A percentile compares a stretch with the other conserved stretches of the same genome.
Conservation (phyloP, 2,329 filamentous ascomycete genomes). For the Periconia sp. region DNA sequence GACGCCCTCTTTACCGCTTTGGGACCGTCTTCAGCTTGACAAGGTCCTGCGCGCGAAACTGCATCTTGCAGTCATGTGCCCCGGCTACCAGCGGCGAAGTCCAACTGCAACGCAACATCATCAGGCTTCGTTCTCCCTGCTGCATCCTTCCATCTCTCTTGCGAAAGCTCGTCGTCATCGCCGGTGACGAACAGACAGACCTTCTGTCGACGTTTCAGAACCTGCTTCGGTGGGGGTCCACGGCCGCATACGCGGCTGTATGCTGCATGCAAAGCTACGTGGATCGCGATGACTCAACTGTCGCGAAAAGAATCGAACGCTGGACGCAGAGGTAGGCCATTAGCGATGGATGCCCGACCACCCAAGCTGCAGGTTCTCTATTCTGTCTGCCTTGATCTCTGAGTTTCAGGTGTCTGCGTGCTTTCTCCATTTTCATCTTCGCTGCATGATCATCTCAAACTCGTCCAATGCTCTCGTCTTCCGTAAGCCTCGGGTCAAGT, state of each 20-base stretch:
- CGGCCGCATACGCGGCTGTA: constrained; percentile 18
- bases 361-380: constrained; percentile 7
- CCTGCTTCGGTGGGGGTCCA: constrained; percentile 29
- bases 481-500: constrained; percentile 14
- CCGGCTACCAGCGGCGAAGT: constrained; percentile 17
- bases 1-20: constrained; percentile 16
- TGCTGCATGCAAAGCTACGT: constrained; percentile 41
- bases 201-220: constrained; percentile 36
- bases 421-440: constrained; percentile 12
- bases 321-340: constrained; percentile 9
- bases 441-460: constrained; percentile 25
- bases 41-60: constrained; percentile 25
- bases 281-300: constrained; percentile 41
- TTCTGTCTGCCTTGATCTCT: constrained; percentile 13
- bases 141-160: constrained; percentile 15
- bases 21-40: constrained; percentile 38
- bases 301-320: constrained; percentile 15
- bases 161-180: constrained; percentile 23
- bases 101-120: constrained; percentile 27
- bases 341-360: constrained; percentile 7
- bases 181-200: constrained; percentile 26
- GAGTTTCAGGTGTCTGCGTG: constrained; percentile 12
- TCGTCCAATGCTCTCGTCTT: constrained; percentile 22
- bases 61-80: constrained; percentile 17
- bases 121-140: constrained; percentile 7